Conservation (phyloP, 768 basidiomycete species). For the Kwoniella dendrophila region DNA sequence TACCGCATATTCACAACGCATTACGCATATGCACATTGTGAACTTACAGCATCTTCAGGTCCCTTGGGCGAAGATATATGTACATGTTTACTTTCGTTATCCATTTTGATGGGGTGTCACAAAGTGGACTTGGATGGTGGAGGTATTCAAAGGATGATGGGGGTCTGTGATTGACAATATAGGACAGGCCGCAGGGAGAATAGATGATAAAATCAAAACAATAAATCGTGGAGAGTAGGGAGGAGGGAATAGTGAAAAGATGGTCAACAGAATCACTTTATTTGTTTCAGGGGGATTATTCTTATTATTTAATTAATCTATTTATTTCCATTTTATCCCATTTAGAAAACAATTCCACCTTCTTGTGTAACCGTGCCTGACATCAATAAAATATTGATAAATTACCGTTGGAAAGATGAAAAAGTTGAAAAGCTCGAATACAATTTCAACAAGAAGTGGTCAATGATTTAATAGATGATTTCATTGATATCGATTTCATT, state of each 20-base stretch:
- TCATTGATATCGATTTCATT: no score
- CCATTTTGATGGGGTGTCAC: conserved; percentile 8
- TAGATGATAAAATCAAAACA: conserved; percentile 15
- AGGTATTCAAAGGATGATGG: conserved; percentile 8
- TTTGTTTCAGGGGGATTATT: not conserved
- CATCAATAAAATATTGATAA: not conserved
- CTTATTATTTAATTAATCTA: conserved; percentile 2
- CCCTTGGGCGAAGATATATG: conserved; percentile 21
- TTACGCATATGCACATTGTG: not conserved
- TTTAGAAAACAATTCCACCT: no score
- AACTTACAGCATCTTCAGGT: conserved; percentile 37
- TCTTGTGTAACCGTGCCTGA: conserved; percentile 10
- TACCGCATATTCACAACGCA: no score
- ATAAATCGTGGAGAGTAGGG: not conserved
- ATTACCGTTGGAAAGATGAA: conserved; percentile 14
- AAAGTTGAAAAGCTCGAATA: not conserved
- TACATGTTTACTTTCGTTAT: conserved; percentile 19
- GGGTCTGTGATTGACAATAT: no score
- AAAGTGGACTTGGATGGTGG: conserved; percentile 26
- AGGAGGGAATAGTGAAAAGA: not conserved
- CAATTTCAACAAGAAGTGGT: no score
- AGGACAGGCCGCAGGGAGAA: no score
- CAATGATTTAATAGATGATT: no score
- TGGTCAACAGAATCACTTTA: conserved; percentile 6
- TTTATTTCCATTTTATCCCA: conserved; percentile 19